These are phyloP conservation scores for Populus deltoides DNA, from an alignment of 345 rosid genomes.

Conservation along the genomic window DNA sequence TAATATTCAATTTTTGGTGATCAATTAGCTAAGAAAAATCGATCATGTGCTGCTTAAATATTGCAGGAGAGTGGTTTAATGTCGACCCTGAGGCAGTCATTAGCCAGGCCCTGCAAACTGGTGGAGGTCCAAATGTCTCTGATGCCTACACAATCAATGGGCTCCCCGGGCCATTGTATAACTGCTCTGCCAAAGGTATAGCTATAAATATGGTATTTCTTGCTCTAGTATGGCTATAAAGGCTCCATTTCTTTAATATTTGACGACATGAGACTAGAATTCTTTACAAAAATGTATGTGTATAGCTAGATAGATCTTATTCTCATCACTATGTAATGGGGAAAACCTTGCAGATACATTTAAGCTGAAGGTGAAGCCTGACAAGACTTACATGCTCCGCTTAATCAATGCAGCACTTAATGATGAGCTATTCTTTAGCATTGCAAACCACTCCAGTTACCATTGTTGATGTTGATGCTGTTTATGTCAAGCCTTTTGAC, in stretches of 20 bases:
- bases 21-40: not conserved
- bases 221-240: not conserved
- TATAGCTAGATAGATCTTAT: too few species aligned
- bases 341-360: constrained; percentile 17
- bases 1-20: not conserved
- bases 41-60: not conserved
- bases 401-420: constrained; percentile 29
- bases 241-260: not conserved
- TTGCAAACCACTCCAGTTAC: constrained; percentile 22
- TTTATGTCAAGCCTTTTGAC: constrained; percentile 23
- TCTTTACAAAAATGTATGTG: not conserved
- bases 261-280: too few species aligned
- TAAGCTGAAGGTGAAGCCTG: constrained; percentile 26
- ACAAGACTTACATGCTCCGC: constrained; percentile 22
- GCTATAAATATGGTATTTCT: not conserved
- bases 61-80: constrained; percentile 34
- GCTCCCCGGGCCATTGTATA: constrained; percentile 27
- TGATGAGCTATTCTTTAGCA: constrained; percentile 30
- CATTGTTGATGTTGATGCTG: constrained; percentile 23
- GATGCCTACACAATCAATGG: constrained; percentile 31
- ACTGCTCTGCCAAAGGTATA: constrained; percentile 29
- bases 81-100: constrained; percentile 25
- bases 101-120: constrained; percentile 21
- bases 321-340: not conserved
- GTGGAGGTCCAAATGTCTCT: constrained; percentile 34